Evolutionary conservation across 1,139 yeast genomes (phyloP), one percentile per base, ranked within the genome.

Genomic region (Hyphopichia fennica): DNA sequence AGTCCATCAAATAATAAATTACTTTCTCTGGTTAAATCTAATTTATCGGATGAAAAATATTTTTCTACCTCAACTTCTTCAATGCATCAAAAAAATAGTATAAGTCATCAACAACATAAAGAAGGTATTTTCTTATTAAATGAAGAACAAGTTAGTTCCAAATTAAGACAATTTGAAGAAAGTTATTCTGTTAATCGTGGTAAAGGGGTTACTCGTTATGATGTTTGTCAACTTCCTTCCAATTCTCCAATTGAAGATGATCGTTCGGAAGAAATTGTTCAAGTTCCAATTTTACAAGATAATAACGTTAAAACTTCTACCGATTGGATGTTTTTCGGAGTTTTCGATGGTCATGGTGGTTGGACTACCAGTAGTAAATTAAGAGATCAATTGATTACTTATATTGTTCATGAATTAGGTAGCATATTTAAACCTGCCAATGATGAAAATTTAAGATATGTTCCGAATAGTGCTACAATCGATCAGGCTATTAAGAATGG

Each of bases 291-390:
- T 32, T 66, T 76, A 45, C 81, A 79, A 53, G 75, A 69, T 42
- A 77, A 77, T 53, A 75, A 77, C 48, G 68, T 73, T 42, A 70
- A 68, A 42, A 77, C 81, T 2, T 73, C 79, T 36, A 77, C 95
- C 1, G 97, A 91, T 62, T 86, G 97, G 87, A 86, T 87, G 80
- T 89, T 93, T 58, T 95, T 95, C 77, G 96, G 98, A 2, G 81
- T 95, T 0, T 93, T 85, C 61, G 99, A 93, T 63, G 99, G 99
- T 11, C 99, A 93, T 63, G 90, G 96, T 3, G 99, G 99, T 16
- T 90, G 96, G 84, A 87, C 88, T 46, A 95, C 99, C 1, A 83
- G 95, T 46, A 80, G 89, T 28, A 87, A 84, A 59, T 75, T 93
- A 47, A 77, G 96, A 46, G 95, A 88, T 49, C 83, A 84, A 50